Evolutionary conservation across 768 basidiomycete species (phyloP).

Genomic region (Boletus pseudopeckii): DNA sequence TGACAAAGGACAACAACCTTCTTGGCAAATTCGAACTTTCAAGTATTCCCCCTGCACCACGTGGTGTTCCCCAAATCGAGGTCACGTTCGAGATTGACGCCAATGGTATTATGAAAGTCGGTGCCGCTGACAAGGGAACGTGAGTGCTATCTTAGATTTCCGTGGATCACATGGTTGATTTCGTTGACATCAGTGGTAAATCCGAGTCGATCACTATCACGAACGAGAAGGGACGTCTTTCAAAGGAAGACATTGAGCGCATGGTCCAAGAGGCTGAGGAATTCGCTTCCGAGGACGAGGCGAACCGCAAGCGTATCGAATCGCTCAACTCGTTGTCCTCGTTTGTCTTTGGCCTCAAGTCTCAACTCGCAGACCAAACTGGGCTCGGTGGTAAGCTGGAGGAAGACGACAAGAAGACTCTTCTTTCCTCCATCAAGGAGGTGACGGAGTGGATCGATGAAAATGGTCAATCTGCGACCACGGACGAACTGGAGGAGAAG

Average conservation of each 20-base stretch:
- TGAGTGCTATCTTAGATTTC: slow-evolving; percentile 31
- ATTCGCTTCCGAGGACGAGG: slow-evolving; percentile 77
- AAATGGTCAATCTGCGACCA: slow-evolving; percentile 67
- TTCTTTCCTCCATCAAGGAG: slow-evolving; percentile 81
- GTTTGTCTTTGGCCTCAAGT: slow-evolving; percentile 84
- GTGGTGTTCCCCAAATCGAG: slow-evolving; percentile 96
- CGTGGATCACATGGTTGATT: background rate
- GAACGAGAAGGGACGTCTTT: slow-evolving; percentile 92
- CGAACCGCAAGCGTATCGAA: slow-evolving; percentile 79
- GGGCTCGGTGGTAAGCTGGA: slow-evolving; percentile 88
- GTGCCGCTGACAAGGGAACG: slow-evolving; percentile 93
- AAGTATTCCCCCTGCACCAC: slow-evolving; percentile 90
- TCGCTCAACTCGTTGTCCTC: slow-evolving; percentile 79
- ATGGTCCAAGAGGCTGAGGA: slow-evolving; percentile 96
- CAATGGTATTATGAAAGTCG: slow-evolving; percentile 94
- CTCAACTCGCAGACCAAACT: slow-evolving; percentile 79
- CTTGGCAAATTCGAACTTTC: slow-evolving; percentile 96
- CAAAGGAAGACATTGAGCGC: slow-evolving; percentile 88
- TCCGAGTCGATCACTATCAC: slow-evolving; percentile 89
- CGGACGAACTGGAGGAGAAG: slow-evolving; percentile 93
- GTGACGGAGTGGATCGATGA: slow-evolving; percentile 90
- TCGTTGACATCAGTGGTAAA: slow-evolving; percentile 54
- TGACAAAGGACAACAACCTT: slow-evolving; percentile 98
- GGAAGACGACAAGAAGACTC: slow-evolving; percentile 79
- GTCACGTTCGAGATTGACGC: slow-evolving; percentile 95